Conservation (phyloP, 1,284 basidiomycete species). For the Phellinidium pouzarii region DNA sequence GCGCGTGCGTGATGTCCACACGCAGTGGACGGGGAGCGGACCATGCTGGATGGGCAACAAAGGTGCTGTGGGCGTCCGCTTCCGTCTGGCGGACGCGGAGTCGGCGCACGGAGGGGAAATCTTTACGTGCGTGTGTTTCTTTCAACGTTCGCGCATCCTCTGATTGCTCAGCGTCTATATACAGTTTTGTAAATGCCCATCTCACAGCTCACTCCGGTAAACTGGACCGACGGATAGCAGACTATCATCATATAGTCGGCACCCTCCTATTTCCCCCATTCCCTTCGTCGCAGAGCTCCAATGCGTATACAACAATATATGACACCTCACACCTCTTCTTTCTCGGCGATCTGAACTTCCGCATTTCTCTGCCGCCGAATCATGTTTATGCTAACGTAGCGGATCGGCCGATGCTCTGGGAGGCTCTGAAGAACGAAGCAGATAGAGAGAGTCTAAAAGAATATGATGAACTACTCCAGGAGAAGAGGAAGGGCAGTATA, state of each 20-base stretch:
- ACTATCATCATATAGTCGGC: slow-evolving; percentile 79
- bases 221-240: slow-evolving; percentile 64
- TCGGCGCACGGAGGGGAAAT: slow-evolving; percentile 58
- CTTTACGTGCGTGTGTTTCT: slow-evolving; percentile 58
- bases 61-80: slow-evolving; percentile 85
- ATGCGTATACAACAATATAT: slow-evolving; percentile 56
- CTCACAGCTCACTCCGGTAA: slow-evolving; percentile 80
- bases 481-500: slow-evolving; percentile 54
- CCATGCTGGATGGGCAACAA: slow-evolving; percentile 90
- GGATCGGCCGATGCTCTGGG: slow-evolving; percentile 31
- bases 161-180: background rate
- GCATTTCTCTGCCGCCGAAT: slow-evolving; percentile 53
- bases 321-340: slow-evolving; percentile 81
- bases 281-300: slow-evolving; percentile 32
- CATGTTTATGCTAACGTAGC: slow-evolving; percentile 34
- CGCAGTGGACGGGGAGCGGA: slow-evolving; percentile 71
- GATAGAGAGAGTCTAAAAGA: slow-evolving; percentile 61
- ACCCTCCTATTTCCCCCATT: slow-evolving; percentile 73
- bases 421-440: slow-evolving; percentile 43
- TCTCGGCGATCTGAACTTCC: slow-evolving; percentile 88
- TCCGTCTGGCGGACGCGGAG: slow-evolving; percentile 57
- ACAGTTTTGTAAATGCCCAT: slow-evolving; percentile 89
- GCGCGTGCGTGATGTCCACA: slow-evolving; percentile 59
- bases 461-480: slow-evolving; percentile 70
- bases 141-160: slow-evolving; percentile 7